Evolutionary conservation across 352 stramenopile genomes (phyloP).

Genomic region (Peronospora belbahrii): DNA sequence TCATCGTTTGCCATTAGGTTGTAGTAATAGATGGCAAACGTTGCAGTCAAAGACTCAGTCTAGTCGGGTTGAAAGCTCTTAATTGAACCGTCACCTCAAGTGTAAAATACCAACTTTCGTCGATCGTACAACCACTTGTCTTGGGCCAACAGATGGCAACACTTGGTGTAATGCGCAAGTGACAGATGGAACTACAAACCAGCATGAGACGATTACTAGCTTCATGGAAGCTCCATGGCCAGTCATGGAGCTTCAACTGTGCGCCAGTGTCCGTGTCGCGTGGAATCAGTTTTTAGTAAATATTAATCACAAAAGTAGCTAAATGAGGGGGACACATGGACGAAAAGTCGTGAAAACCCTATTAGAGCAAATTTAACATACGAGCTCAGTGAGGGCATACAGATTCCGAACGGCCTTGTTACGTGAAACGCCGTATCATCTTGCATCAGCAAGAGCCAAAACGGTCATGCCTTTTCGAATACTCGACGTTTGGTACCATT

Average conservation of each 20-base stretch:
- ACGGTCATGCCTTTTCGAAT: slow-evolving; percentile 7
- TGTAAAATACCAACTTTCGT: slow-evolving; percentile 3
- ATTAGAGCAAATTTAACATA: not conserved
- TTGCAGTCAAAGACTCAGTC: not conserved
- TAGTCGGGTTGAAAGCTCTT: not conserved
- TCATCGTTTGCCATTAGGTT: not conserved
- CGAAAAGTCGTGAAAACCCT: not conserved
- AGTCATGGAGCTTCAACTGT: slow-evolving; percentile 8
- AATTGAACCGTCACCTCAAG: not conserved
- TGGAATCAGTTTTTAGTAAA: not conserved
- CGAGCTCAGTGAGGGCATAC: too few species aligned
- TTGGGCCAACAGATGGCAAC: slow-evolving; percentile 4
- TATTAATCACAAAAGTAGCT: too few species aligned
- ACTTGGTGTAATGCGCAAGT: slow-evolving; percentile 3
- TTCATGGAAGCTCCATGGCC: not conserved
- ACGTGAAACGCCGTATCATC: slow-evolving; percentile 19
- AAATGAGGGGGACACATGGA: too few species aligned
- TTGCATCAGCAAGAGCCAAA: slow-evolving; percentile 15
- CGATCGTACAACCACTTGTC: slow-evolving; percentile 10
- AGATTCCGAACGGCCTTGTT: not conserved
- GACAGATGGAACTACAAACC: not conserved
- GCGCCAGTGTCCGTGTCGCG: slow-evolving; percentile 8
- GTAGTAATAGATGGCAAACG: not conserved
- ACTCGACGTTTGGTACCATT: slow-evolving; percentile 1
- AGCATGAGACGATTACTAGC: slow-evolving; percentile 9